Evolutionary conservation across 352 stramenopile species (phyloP).

Genomic region (Phytophthora agathidicida): DNA sequence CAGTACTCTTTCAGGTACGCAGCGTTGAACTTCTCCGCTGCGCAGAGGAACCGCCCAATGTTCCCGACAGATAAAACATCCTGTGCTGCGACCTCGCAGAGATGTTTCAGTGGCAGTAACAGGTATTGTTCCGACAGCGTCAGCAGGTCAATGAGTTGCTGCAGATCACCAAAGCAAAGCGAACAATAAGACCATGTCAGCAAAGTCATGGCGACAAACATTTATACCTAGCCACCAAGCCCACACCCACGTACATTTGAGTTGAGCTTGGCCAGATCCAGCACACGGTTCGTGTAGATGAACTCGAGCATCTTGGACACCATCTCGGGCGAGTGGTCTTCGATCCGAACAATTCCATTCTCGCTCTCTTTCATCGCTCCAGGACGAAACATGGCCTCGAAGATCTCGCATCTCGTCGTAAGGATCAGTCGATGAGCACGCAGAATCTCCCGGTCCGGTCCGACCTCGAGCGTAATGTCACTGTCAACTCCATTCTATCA

Average conservation of each 20-base stretch:
- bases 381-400: slow-evolving; percentile 88
- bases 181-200: neutral
- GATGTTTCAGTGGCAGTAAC: slow-evolving; percentile 72
- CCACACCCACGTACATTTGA: slow-evolving; percentile 55
- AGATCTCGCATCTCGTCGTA: slow-evolving; percentile 89
- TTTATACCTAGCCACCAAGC: too few relatives aligned
- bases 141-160: slow-evolving; percentile 89
- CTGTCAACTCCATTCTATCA: slow-evolving; percentile 61
- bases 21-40: slow-evolving; percentile 87
- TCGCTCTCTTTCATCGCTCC: slow-evolving; percentile 88
- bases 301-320: slow-evolving; percentile 93
- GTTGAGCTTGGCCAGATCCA: slow-evolving; percentile 77
- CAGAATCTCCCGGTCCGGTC: slow-evolving; percentile 63
- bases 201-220: too few relatives aligned
- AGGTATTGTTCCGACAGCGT: slow-evolving; percentile 86
- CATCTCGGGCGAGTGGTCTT: slow-evolving; percentile 81
- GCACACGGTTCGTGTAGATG: slow-evolving; percentile 91
- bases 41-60: slow-evolving; percentile 77
- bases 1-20: slow-evolving; percentile 84
- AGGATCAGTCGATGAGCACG: slow-evolving; percentile 77
- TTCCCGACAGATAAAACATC: slow-evolving; percentile 78
- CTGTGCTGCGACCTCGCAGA: slow-evolving; percentile 78
- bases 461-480: slow-evolving; percentile 79
- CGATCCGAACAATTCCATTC: slow-evolving; percentile 80
- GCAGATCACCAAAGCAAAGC: slow-evolving; percentile 2